Conservation (phyloP, 495 filamentous ascomycete genomes). For the Elaphomyces granulatus region DNA sequence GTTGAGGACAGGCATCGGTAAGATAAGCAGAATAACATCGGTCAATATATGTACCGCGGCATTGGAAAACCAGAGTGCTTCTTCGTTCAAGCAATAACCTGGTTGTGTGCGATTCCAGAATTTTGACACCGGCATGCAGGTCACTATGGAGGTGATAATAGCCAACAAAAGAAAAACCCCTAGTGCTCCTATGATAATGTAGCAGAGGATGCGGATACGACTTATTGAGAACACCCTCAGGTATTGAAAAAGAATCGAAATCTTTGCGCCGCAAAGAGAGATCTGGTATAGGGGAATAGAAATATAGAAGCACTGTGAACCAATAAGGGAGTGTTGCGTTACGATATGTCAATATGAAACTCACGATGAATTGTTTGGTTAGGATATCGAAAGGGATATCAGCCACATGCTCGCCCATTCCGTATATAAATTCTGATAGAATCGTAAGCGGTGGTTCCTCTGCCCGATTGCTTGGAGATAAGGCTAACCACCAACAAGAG, state of each 20-base stretch:
- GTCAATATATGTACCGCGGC: conserved; percentile 37
- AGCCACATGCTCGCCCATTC: conserved; percentile 28
- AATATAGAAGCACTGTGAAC: no score
- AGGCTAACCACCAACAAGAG: no score
- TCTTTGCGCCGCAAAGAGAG: no score
- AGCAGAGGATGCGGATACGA: conserved; percentile 27
- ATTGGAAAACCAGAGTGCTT: conserved; percentile 36
- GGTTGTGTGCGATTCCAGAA: conserved; percentile 24
- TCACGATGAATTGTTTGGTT: conserved; percentile 14
- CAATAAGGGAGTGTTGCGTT: no score
- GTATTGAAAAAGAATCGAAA: conserved; percentile 26
- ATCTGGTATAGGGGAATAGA: no score
- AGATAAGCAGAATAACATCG: conserved; percentile 37
- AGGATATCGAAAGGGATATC: conserved; percentile 26
- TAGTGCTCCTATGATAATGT: conserved; percentile 27
- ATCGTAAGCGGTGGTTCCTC: no score
- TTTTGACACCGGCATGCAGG: conserved; percentile 33
- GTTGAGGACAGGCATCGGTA: conserved; percentile 35
- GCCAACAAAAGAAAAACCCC: conserved; percentile 28
- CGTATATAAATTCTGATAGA: no score
- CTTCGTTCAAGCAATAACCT: conserved; percentile 26
- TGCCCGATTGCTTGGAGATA: no score
- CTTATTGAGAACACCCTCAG: conserved; percentile 28
- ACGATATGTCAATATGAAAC: neutral
- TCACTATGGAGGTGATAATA: conserved; percentile 29